Evolutionary conservation across 805 yeast species (phyloP).

Genomic region (Kodamaea nitidulidarum): DNA sequence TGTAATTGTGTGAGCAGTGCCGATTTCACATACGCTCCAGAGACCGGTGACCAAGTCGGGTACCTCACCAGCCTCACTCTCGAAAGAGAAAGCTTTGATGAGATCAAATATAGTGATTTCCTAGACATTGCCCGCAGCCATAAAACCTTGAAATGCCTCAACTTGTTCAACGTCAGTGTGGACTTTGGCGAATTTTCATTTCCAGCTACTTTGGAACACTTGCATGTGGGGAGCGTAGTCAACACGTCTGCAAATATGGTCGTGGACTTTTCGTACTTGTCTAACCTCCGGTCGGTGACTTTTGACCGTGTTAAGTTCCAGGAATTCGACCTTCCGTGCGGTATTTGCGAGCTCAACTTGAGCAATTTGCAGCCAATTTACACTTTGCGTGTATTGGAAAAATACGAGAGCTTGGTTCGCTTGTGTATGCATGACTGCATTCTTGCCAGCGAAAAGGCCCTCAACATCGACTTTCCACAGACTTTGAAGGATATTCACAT

Average conservation of each 20-base stretch:
- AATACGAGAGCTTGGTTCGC: neutral
- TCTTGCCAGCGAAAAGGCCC: neutral
- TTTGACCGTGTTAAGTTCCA: conserved; percentile 1
- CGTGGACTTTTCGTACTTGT: conserved; percentile 2
- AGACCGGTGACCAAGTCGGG: neutral
- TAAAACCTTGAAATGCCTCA: neutral
- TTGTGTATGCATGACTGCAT: conserved; percentile 5
- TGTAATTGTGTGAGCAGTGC: conserved; percentile 4
- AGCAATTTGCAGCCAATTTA: conserved; percentile 3
- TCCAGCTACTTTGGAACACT: neutral
- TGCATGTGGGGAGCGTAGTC: conserved; percentile 3
- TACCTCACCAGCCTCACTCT: conserved; percentile 3
- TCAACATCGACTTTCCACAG: neutral
- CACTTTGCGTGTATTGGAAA: conserved; percentile 1
- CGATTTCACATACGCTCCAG: neutral
- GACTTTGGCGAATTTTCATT: conserved; percentile 1
- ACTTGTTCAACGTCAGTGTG: conserved; percentile 3
- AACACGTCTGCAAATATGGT: neutral
- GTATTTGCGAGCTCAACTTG: conserved; percentile 2
- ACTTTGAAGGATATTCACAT: neutral
- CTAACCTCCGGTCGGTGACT: conserved; percentile 1
- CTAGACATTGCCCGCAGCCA: neutral
- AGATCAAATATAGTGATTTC: conserved; percentile 1
- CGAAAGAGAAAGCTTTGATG: conserved; percentile 6
- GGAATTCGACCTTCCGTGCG: neutral